A percentile compares a stretch with the other conserved stretches of the same genome.
These are phyloP conservation scores for Solanum corneliomulleri DNA, from an alignment of 257 asterid genomes.

Conservation along the genomic window DNA sequence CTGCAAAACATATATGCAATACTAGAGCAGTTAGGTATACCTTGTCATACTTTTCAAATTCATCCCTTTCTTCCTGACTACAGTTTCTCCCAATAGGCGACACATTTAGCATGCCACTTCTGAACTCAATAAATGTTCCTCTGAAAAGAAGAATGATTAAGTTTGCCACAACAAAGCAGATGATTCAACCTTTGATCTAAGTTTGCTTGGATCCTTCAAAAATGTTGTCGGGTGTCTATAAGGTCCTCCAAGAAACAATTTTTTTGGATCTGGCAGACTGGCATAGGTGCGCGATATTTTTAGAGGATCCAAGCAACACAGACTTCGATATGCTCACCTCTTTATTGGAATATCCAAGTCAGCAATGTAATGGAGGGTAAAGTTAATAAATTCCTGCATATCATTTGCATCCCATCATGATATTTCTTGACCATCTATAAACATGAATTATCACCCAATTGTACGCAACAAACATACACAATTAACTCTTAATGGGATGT, in stretches of 20 bases:
- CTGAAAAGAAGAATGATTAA: slow-evolving; percentile 19
- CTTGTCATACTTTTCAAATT: slow-evolving; percentile 93
- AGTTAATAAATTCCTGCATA: slow-evolving; percentile 85
- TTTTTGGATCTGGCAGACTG: no score
- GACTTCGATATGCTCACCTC: slow-evolving; percentile 41
- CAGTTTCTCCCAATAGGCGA: slow-evolving; percentile 98
- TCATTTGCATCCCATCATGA: slow-evolving; percentile 2
- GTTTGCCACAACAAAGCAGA: not conserved
- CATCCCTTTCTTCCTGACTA: slow-evolving; percentile 95
- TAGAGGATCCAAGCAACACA: not conserved
- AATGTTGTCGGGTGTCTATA: not conserved
- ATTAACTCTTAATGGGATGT: not conserved
- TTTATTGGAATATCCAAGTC: slow-evolving; percentile 96
- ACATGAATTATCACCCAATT: not conserved
- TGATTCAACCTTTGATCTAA: not conserved
- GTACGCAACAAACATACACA: not conserved
- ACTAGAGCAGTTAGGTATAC: slow-evolving; percentile 21
- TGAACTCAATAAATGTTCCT: slow-evolving; percentile 92
- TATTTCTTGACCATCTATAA: not conserved
- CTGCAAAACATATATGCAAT: not conserved
- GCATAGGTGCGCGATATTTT: not conserved
- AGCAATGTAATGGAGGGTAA: slow-evolving; percentile 87
- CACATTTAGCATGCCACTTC: slow-evolving; percentile 95
- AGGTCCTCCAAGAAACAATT: no score
- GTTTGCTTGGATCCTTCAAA: not conserved